A percentile compares a stretch with the other conserved stretches of the same genome.
These are phyloP conservation scores for Aureobasidium sp. DNA, from an alignment of 2,329 filamentous ascomycete species.

Conservation along the genomic window DNA sequence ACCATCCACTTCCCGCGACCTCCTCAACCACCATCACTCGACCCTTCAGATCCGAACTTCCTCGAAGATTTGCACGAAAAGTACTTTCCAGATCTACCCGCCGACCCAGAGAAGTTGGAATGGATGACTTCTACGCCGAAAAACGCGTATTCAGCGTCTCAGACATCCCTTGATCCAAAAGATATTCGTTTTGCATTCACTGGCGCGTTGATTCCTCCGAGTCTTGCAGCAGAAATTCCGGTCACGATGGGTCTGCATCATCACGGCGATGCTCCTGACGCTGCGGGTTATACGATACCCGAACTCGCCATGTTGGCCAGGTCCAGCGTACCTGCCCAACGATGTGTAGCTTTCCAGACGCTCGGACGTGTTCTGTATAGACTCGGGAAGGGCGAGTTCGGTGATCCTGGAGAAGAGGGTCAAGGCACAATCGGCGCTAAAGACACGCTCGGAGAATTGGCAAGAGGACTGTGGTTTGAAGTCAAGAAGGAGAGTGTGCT, in stretches of 20 bases:
- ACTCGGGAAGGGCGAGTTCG: conserved; percentile 65
- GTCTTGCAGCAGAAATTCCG: conserved; percentile 64
- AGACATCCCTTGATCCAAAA: conserved; percentile 61
- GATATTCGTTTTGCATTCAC: conserved; percentile 83
- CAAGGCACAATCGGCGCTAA: conserved; percentile 37
- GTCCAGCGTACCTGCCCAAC: conserved; percentile 74
- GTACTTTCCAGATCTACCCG: conserved; percentile 83
- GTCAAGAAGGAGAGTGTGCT: conserved; percentile 70
- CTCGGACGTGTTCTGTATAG: conserved; percentile 78
- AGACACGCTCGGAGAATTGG: conserved; percentile 38
- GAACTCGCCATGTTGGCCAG: conserved; percentile 76
- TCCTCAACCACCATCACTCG: conserved; percentile 59
- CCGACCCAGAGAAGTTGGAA: conserved; percentile 75
- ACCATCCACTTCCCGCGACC: conserved; percentile 53
- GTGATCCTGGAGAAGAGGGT: conserved; percentile 39
- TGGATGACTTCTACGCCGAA: conserved; percentile 71
- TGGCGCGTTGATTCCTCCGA: conserved; percentile 71
- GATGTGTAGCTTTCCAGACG: conserved; percentile 87
- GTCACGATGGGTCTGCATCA: conserved; percentile 79
- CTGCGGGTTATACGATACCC: conserved; percentile 85
- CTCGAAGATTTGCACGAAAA: conserved; percentile 77
- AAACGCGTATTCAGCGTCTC: conserved; percentile 74
- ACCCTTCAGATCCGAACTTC: conserved; percentile 76
- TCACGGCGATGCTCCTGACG: conserved; percentile 84
- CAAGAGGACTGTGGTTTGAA: conserved; percentile 74